Evolutionary conservation across 2,329 filamentous ascomycete species (phyloP), one percentile per base, ranked within the genome.

Genomic region (Ophiobolus disseminans): DNA sequence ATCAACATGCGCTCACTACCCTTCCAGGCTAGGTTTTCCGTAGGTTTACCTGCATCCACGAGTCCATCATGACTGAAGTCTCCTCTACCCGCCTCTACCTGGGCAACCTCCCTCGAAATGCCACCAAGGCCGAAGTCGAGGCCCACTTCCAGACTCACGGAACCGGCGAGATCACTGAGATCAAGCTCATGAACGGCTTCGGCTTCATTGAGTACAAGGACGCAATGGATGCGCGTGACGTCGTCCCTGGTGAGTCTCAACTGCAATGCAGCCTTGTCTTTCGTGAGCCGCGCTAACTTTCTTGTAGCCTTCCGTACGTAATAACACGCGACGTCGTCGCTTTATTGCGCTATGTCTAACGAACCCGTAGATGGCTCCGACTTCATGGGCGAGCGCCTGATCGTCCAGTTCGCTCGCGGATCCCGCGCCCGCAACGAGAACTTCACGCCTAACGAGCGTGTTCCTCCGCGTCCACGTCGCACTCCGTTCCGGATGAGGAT

Each of bases 121-220:
- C 90, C 80, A 97, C 92, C 77, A 97, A 97, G 82, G 86, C 90
- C 77, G 93, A 99, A 75, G 89, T 99, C 75, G 92, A 97, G 79
- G 86, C 87, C 68, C 93, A 97, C 77, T 99, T 99, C 79, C 88
- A 88, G 75, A 91, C 87, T 70, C 91, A 97, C 86, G 94, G 93
- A 73, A 93, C 91, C 65, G 94, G 94, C 75, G 91, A 96, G 75
- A 97, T 99, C 74, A 94, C 89, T 63, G 94, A 99, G 80, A 93
- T 99, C 80, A 99, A 99, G 82, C 86, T 99, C 58, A 99, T 99
- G 94, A 97, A 96, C 74, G 94, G 94, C 70, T 99, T 99, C 73
- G 94, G 94, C 74, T 99, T 99, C 81, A 96, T 99, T 74, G 94
- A 99, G 77, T 99, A 97, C 78, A 95, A 97, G 77, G 94, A 97